Evolutionary conservation across 306 rosid species (phyloP).

Genomic region (Benincasa hispida): DNA sequence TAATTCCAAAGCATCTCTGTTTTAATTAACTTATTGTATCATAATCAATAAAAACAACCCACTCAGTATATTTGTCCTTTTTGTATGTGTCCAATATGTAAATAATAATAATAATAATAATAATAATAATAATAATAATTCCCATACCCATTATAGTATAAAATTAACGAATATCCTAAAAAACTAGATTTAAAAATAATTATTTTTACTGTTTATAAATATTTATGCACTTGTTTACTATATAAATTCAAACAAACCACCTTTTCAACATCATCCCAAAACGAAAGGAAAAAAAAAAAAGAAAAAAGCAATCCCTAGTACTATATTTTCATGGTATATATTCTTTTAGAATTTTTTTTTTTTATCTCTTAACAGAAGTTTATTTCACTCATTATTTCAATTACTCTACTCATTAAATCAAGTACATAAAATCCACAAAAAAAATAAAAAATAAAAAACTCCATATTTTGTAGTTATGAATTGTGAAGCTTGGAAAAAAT

Average conservation of each 20-base stretch:
- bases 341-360: no score
- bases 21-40: neutral
- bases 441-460: no score
- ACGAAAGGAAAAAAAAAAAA: neutral
- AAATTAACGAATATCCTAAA: neutral
- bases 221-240: neutral
- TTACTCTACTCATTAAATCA: neutral
- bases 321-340: neutral
- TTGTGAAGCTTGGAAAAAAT: no score
- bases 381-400: neutral
- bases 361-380: neutral
- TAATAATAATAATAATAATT: no score
- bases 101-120: no score
- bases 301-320: neutral
- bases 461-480: no score
- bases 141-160: neutral
- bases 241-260: neutral
- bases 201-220: neutral
- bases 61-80: neutral
- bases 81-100: neutral
- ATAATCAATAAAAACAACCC: neutral
- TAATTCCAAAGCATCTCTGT: constrained; percentile 3
- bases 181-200: neutral
- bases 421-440: neutral
- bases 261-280: neutral